These are phyloP conservation scores for Lathyrus oleraceus DNA, from an alignment of 306 rosid genomes.

Conservation along the genomic window DNA sequence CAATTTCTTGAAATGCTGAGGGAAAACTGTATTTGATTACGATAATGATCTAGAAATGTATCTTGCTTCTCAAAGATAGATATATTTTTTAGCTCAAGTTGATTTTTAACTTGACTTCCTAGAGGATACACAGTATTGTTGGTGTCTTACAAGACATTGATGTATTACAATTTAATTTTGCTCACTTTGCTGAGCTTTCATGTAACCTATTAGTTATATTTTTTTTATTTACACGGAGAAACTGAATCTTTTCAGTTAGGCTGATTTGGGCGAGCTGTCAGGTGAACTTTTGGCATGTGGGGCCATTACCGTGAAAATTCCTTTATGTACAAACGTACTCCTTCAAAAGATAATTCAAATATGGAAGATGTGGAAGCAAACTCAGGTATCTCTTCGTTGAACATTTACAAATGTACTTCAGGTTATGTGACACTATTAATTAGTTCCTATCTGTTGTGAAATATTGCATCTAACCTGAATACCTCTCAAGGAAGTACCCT, in stretches of 20 bases:
- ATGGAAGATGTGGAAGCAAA: conserved; percentile 63
- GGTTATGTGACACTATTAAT: background rate
- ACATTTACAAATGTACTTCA: conserved; percentile 22
- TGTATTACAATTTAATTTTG: background rate
- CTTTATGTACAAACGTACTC: conserved; percentile 75
- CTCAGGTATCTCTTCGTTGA: conserved; percentile 54
- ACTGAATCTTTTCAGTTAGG: conserved; percentile 29
- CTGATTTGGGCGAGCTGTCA: conserved; percentile 31
- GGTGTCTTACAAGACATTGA: background rate
- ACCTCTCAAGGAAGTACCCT: background rate
- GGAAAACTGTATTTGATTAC: background rate
- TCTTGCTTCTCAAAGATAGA: conserved; percentile 21
- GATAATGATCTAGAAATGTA: background rate
- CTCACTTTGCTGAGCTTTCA: conserved; percentile 23
- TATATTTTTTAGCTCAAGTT: conserved; percentile 1
- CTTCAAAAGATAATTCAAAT: conserved; percentile 56
- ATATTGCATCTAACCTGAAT: conserved; percentile 11
- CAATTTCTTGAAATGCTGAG: background rate
- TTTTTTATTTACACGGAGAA: background rate
- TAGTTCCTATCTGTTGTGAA: conserved; percentile 19
- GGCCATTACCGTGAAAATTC: conserved; percentile 64
- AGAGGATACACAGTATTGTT: background rate
- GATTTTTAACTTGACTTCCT: background rate
- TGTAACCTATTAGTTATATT: background rate
- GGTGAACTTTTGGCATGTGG: conserved; percentile 59